Evolutionary conservation across 139 green algal species (phyloP), one percentile per base, ranked within the genome.

Genomic region (Zygnema cylindricum): DNA sequence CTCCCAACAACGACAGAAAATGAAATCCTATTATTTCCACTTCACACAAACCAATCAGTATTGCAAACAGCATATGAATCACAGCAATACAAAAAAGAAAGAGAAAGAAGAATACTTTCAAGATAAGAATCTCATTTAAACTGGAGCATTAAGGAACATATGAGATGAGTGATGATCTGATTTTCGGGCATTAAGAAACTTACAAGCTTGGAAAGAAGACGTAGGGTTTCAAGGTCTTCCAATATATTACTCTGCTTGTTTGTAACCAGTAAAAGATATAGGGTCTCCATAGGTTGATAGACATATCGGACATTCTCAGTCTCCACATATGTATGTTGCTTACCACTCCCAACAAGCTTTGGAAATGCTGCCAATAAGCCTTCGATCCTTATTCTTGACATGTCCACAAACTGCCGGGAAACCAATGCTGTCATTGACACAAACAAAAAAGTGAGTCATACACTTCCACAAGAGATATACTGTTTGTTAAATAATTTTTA

Each of bases 241-340:
- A 99, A 89, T 79, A 99, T 99, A 94, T 99, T 99, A 93, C 93
- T 97, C 76, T 94, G 91, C 91, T 98, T 98, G 93, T 99, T 99
- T 23, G 98, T 99, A 11, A 99, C 95, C 40, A 99, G 93, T 85
- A 99, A 88, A 76, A 99, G 89, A 92, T 98, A 99, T 93, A 99
- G 71, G 30, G 32, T 95, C 93, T 99, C 98, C 90, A 99, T 95
- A 1, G 98, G 96, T 91, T 99, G 97, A 89, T 99, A 99, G 54
- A 99, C 93, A 90, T 99, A 99, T 57, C 98, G 95, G 42, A 99
- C 97, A 77, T 98, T 99, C 85, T 99, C 98, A 35, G 98, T 99
- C 93, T 99, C 98, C 43, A 99, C 95, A 81, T 97, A 99, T 0
- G 98, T 99, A 92, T 99, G 98, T 94, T 99, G 98, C 93, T 98